These are phyloP conservation scores for Wickerhamomyces bovis DNA, from an alignment of 805 yeast species.

Conservation along the genomic window DNA sequence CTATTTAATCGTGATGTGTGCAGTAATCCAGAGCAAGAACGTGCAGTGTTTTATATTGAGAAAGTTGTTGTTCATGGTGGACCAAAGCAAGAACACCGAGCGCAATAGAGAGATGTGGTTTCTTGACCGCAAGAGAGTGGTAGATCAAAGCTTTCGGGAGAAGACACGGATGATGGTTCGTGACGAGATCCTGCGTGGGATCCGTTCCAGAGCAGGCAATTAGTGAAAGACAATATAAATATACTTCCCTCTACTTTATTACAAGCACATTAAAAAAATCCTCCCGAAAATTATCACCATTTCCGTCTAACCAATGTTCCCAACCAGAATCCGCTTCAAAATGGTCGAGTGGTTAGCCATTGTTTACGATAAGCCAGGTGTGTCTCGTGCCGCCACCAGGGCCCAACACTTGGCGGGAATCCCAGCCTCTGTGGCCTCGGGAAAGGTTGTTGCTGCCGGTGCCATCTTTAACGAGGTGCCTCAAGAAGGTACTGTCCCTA, in stretches of 20 bases:
- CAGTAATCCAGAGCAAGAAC: conserved; percentile 4
- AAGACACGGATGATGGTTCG: not conserved
- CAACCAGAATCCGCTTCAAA: conserved; percentile 15
- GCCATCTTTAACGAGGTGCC: conserved; percentile 44
- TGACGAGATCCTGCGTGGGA: not conserved
- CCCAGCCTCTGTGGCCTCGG: conserved; percentile 36
- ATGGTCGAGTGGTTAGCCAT: conserved; percentile 63
- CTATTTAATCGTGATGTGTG: not conserved
- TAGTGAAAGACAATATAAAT: no score
- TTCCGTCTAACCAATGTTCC: conserved; percentile 5
- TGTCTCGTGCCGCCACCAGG: conserved; percentile 41
- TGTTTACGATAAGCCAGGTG: conserved; percentile 62
- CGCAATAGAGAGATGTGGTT: not conserved
- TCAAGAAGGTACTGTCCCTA: conserved; percentile 32
- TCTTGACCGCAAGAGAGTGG: not conserved
- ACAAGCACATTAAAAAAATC: not conserved
- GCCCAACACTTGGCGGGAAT: conserved; percentile 46
- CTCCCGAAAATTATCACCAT: not conserved
- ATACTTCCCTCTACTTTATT: no score
- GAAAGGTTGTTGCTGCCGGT: conserved; percentile 43
- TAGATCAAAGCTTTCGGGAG: not conserved
- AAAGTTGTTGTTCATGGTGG: conserved; percentile 6
- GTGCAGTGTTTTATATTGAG: conserved; percentile 5
- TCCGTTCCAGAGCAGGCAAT: not conserved
- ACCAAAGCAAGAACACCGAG: not conserved